A percentile compares a stretch with the other conserved stretches of the same genome.
Conservation (phyloP, 75 land plant genomes). For the Cryptomeria japonica region DNA sequence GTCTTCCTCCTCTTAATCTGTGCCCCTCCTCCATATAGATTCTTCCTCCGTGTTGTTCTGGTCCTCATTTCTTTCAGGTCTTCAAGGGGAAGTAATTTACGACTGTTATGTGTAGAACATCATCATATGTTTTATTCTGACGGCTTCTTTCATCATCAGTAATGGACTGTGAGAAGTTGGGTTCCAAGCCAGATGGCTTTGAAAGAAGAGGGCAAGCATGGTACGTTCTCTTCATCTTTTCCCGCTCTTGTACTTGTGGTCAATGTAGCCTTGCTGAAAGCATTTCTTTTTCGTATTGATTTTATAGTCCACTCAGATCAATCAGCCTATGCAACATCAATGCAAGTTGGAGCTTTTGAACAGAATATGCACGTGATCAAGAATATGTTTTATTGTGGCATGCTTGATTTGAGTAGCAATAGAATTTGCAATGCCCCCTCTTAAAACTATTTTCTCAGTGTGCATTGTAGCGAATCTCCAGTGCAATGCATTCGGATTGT, state of each 20-base stretch:
- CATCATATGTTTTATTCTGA: background rate
- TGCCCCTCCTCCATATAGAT: background rate
- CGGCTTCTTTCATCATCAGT: background rate
- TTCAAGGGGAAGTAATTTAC: background rate
- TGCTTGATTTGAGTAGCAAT: background rate
- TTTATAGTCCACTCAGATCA: background rate
- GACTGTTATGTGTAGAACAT: background rate
- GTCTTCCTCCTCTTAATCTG: background rate
- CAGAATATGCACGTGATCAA: background rate
- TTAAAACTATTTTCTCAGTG: background rate
- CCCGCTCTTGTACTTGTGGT: background rate
- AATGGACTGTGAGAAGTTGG: constrained; percentile 43
- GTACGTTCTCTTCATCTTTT: constrained; percentile 11
- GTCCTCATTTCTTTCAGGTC: background rate
- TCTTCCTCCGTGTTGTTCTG: background rate
- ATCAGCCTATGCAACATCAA: background rate
- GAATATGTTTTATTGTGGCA: background rate
- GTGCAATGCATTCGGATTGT: background rate
- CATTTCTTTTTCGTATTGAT: background rate
- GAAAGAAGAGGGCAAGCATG: constrained; percentile 54
- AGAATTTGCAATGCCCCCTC: background rate
- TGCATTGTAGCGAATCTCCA: background rate
- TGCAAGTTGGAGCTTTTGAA: background rate
- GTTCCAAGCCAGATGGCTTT: constrained; percentile 42
- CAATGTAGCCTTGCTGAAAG: background rate